A percentile compares a stretch with the other conserved stretches of the same genome.
Evolutionary conservation across 2,329 filamentous ascomycete genomes (phyloP).

Genomic region (Fusarium redolens): DNA sequence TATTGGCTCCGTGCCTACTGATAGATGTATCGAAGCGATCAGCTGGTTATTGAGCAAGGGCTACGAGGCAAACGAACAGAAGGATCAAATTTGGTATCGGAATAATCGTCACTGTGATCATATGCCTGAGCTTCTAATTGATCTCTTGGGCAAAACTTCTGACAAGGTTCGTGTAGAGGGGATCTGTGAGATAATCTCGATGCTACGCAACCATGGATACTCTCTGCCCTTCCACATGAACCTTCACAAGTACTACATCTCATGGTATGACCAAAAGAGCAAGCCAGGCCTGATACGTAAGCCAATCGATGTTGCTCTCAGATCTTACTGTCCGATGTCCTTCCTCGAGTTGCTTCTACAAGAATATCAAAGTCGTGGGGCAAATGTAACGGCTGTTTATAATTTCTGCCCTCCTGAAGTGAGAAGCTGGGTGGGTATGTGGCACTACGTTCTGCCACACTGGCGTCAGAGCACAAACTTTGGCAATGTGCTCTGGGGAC

Average conservation of each 20-base stretch:
- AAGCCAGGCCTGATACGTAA: background rate
- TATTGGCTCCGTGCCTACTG: background rate
- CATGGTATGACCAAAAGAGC: fast-evolving
- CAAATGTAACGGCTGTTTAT: background rate
- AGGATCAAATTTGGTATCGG: background rate
- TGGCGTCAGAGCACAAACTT: background rate
- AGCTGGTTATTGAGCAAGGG: background rate
- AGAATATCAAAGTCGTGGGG: background rate
- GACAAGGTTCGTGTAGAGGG: background rate
- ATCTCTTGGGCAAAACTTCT: background rate
- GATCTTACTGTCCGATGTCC: background rate
- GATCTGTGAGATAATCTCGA: background rate
- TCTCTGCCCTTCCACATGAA: background rate
- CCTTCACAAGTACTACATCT: background rate
- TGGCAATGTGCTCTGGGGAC: background rate
- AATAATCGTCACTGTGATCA: background rate
- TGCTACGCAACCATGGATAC: background rate
- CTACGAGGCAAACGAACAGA: background rate
- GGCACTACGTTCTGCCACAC: too few species aligned
- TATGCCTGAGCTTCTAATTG: background rate
- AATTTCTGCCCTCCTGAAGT: background rate
- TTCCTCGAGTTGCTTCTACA: background rate
- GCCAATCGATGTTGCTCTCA: background rate
- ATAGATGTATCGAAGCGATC: background rate
- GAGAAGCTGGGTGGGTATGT: too few species aligned